Percentiles rank a stretch among this genome's conserved stretches.
Conservation (phyloP, 805 yeast species). For the Limtongia smithiae region DNA sequence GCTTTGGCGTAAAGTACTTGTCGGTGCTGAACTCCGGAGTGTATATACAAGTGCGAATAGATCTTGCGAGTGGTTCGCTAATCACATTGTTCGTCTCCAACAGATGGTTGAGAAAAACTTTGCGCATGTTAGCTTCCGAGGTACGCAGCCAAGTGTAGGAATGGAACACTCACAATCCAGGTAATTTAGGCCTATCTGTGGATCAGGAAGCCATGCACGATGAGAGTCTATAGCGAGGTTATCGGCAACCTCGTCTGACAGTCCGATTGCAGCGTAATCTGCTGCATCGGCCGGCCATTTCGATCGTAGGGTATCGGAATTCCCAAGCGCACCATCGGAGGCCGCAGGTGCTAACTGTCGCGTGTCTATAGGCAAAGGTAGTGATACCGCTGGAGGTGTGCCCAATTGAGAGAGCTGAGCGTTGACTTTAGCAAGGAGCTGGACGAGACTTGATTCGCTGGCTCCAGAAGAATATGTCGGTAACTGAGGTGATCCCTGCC, state of each 20-base stretch:
- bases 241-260: conserved; percentile 24
- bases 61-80: conserved; percentile 3
- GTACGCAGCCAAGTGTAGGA: too few relatives aligned
- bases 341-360: not conserved
- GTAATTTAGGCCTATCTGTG: conserved; percentile 6
- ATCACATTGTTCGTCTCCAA: conserved; percentile 7
- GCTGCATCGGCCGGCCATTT: conserved; percentile 16
- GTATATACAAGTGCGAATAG: conserved; percentile 13
- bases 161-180: conserved; percentile 10
- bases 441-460: too few relatives aligned
- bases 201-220: conserved; percentile 18
- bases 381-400: too few relatives aligned
- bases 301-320: conserved; percentile 1
- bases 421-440: conserved; percentile 10
- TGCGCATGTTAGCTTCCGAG: conserved; percentile 29
- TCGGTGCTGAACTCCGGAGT: conserved; percentile 7
- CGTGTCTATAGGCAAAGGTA: too few relatives aligned
- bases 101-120: conserved; percentile 9
- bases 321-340: not conserved
- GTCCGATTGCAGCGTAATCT: conserved; percentile 15
- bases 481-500: not conserved
- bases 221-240: conserved; percentile 21
- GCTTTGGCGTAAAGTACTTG: conserved; percentile 14
- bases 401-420: conserved; percentile 5
- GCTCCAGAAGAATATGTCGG: too few relatives aligned